Evolutionary conservation across 345 rosid species (phyloP).

Genomic region (Eucalyptus camaldulensis): DNA sequence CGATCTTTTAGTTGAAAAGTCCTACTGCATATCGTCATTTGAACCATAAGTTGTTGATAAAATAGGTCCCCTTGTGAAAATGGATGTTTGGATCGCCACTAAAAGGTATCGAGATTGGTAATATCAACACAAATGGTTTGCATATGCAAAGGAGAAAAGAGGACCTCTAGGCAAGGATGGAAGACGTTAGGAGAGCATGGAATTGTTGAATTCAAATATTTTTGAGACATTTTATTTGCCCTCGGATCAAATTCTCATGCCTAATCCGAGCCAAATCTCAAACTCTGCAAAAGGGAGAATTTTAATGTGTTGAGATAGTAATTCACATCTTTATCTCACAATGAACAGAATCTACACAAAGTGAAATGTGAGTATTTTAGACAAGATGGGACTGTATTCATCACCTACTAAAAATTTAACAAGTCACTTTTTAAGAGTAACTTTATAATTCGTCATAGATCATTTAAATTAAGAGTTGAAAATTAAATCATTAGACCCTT

Average conservation of each 20-base stretch:
- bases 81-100: not conserved
- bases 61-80: too few species aligned
- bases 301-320: not conserved
- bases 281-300: not conserved
- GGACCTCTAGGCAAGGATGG: not conserved
- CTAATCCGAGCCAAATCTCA: not conserved
- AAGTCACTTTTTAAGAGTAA: not conserved
- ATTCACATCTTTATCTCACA: not conserved
- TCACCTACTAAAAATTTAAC: not conserved
- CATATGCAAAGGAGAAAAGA: not conserved
- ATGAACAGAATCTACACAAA: not conserved
- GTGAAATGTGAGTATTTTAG: not conserved
- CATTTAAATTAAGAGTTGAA: not conserved
- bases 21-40: rapidly evolving
- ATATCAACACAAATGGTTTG: not conserved
- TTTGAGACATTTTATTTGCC: not conserved
- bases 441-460: not conserved
- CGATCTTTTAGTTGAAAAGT: too few species aligned
- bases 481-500: not conserved
- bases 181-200: not conserved
- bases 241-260: not conserved
- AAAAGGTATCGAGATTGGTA: not conserved
- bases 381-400: not conserved
- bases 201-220: not conserved
- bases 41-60: not conserved